These are phyloP conservation scores for Phaeosphaeria sp. DNA, from an alignment of 2,329 filamentous ascomycete species.

Conservation along the genomic window DNA sequence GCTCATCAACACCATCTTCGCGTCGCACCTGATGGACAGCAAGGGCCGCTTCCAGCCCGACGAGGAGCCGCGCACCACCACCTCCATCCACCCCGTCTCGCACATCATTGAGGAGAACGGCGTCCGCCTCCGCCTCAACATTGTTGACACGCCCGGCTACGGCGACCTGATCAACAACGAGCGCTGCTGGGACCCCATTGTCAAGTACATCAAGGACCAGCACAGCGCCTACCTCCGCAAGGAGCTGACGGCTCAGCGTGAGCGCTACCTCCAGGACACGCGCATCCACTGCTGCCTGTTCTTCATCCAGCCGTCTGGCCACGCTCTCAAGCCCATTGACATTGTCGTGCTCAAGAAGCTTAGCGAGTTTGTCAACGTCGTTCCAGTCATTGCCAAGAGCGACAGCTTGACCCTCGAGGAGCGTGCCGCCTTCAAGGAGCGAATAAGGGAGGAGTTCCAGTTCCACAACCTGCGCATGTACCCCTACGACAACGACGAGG, in stretches of 20 bases:
- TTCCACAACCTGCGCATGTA: constrained; percentile 99
- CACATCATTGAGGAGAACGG: constrained; percentile 99
- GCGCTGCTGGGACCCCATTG: constrained; percentile 99
- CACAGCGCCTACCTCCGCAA: constrained; percentile 99
- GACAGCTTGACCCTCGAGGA: constrained; percentile 96
- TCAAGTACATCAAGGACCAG: constrained; percentile 99
- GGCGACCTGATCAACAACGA: constrained; percentile 99
- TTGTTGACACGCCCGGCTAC: constrained; percentile 98
- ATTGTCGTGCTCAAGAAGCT: constrained; percentile 99
- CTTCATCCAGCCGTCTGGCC: constrained; percentile 98
- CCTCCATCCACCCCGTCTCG: constrained; percentile 96
- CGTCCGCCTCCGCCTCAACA: constrained; percentile 95
- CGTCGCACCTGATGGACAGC: constrained; percentile 97
- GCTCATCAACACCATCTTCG: constrained; percentile 99
- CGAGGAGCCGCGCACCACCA: constrained; percentile 92
- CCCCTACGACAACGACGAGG: constrained; percentile 98
- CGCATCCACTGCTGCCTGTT: constrained; percentile 99
- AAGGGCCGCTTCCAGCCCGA: constrained; percentile 94
- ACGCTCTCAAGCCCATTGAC: constrained; percentile 98
- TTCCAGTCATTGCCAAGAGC: constrained; percentile 97
- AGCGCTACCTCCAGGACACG: constrained; percentile 99
- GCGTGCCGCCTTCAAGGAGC: constrained; percentile 93
- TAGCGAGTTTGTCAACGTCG: constrained; percentile 98
- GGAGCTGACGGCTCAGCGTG: constrained; percentile 98
- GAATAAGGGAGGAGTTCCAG: constrained; percentile 98